Percentiles rank a stretch among this genome's conserved stretches.
Evolutionary conservation across 2,329 filamentous ascomycete species (phyloP).

Genomic region (Trichoderma harzianum): DNA sequence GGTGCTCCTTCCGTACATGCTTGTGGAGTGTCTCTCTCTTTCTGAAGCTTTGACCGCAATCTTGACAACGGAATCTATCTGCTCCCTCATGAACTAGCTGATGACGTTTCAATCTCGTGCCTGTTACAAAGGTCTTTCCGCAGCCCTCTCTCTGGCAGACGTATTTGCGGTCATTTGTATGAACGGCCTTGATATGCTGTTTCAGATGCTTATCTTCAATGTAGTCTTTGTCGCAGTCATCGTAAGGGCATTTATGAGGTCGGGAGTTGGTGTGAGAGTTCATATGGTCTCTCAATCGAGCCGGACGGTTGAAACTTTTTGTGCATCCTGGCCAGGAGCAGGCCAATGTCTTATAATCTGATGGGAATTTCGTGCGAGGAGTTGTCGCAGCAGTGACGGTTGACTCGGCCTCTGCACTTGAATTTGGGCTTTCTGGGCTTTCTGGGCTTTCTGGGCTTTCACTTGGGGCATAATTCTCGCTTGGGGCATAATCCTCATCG

Average conservation of each 20-base stretch:
- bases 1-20: conserved; percentile 74
- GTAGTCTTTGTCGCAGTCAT: conserved; percentile 77
- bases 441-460: not conserved
- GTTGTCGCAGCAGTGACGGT: conserved; percentile 35
- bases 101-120: conserved; percentile 73
- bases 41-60: conserved; percentile 75
- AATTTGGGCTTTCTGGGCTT: conserved; percentile 35
- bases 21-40: conserved; percentile 83
- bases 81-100: conserved; percentile 70
- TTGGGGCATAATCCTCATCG: conserved; percentile 34
- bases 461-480: conserved; percentile 17
- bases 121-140: conserved; percentile 76
- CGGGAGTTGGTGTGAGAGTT: conserved; percentile 84
- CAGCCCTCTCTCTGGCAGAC: conserved; percentile 70
- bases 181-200: conserved; percentile 79
- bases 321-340: conserved; percentile 72
- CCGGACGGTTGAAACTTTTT: conserved; percentile 85
- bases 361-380: conserved; percentile 57
- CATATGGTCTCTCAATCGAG: conserved; percentile 73
- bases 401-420: conserved; percentile 32
- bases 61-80: conserved; percentile 71
- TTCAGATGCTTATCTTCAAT: conserved; percentile 82
- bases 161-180: conserved; percentile 68
- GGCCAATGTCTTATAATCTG: conserved; percentile 70
- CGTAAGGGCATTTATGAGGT: conserved; percentile 68